Base-by-base conservation (phyloP, 495 filamentous ascomycete species). In the Thermothielavioides terrestris region DNA sequence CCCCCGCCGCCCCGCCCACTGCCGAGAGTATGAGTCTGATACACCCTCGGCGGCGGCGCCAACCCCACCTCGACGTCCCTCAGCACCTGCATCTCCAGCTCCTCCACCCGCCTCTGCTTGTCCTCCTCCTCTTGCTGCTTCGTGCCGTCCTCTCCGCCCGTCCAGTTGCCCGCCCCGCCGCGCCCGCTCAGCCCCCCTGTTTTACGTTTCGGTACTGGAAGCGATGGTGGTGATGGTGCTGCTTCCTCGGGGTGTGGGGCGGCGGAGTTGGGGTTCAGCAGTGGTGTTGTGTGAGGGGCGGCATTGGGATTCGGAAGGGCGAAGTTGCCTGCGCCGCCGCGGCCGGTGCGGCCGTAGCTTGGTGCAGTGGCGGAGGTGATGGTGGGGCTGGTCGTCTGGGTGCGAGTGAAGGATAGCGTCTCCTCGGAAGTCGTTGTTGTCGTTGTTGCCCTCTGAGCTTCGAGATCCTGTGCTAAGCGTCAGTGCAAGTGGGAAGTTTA, bases 81-180 rank as follows among this genome's bases (percentile, higher is more conserved):
- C 58, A 67, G 46, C 40, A 77, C 64, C 61, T 61, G 56, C 49
- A 62, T 47, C 53, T 64, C 54, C 34, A 67, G 45, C 49, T 61
- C 59, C 52, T 69, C 68, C 49, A 17, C 30, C 23, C 15, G 15
- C 40, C 58, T 53, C 53, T 63, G 54, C 42, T 56, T 47, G 57
- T 56, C 47, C 56, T 62, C 54, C 46, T 55, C 41, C 53, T 66
- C 49, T 42, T 59, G 58, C 43, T 48, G 28, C 27, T 50, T 32
- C 30, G 56, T 52, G 28, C 62, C 56, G 31, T 54, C 10, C 9
- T 20, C 38, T 48, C 54, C 38, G 32, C 63, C 64, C 6, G 45
- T 50, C 63, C 70, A 82, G 61, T 83, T 83, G 11, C 80, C 81
- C 6, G 77, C 76, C 18, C 81, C 80, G 15, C 81, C 81, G 21